Conservation (phyloP, 139 green algal genomes). For the Chlorella sorokiniana region DNA sequence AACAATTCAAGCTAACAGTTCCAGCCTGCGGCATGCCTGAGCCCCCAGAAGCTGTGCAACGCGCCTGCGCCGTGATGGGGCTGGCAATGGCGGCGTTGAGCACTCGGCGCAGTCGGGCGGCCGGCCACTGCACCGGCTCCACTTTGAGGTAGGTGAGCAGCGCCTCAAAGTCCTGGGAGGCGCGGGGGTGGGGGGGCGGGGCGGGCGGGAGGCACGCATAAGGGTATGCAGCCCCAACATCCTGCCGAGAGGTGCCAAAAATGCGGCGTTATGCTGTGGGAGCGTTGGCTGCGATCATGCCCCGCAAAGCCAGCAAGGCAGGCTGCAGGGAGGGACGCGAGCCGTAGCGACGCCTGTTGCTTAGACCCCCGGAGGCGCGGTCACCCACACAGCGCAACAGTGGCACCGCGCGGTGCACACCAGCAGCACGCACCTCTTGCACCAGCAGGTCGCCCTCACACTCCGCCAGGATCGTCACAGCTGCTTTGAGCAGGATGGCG, state of each 20-base stretch:
- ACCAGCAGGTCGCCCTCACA: constrained; percentile 69
- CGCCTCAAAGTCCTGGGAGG: constrained; percentile 86
- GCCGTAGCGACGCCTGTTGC: too few species aligned
- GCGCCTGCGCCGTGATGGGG: neutral
- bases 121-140: constrained; percentile 51
- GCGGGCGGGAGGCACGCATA: too few species aligned
- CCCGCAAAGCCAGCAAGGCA: too few species aligned
- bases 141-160: constrained; percentile 87
- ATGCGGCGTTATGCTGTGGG: too few species aligned
- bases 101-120: constrained; percentile 40
- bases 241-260: too few species aligned
- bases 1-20: neutral
- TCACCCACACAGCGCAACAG: neutral
- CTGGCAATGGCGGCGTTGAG: constrained; percentile 49
- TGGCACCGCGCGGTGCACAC: neutral
- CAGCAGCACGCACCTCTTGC: constrained; percentile 31
- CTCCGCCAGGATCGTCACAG: constrained; percentile 72
- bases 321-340: too few species aligned
- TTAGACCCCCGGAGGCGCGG: neutral
- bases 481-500: constrained; percentile 59
- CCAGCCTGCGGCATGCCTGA: neutral
- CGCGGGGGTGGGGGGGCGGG: too few species aligned
- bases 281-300: too few species aligned
- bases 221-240: too few species aligned
- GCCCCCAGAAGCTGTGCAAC: neutral